These are phyloP conservation scores for Aspergillus sp. DNA, from an alignment of 2,329 filamentous ascomycete species.

Conservation along the genomic window DNA sequence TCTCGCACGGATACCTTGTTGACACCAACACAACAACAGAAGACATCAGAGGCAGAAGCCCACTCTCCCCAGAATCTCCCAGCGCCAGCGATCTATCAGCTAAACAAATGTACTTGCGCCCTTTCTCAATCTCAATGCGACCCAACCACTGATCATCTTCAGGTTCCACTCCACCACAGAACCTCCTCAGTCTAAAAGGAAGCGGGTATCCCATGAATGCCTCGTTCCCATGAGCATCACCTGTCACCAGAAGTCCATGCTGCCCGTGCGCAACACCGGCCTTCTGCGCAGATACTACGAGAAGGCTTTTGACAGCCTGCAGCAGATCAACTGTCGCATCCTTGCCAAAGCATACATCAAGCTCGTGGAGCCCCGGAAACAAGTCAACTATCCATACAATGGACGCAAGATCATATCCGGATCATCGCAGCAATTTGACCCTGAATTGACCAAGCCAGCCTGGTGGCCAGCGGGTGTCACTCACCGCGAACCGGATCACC, in stretches of 20 bases:
- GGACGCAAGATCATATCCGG: conserved; percentile 35
- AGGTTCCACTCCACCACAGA: conserved; percentile 15
- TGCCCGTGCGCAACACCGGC: conserved; percentile 27
- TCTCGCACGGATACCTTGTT: neutral
- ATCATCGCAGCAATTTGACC: conserved; percentile 33
- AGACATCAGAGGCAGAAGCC: conserved; percentile 14
- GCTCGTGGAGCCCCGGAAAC: conserved; percentile 40
- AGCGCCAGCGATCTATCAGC: conserved; percentile 12
- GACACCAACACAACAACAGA: conserved; percentile 4
- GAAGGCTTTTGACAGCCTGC: conserved; percentile 36
- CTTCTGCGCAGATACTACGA: conserved; percentile 36
- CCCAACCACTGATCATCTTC: neutral
- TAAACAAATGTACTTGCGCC: conserved; percentile 11
- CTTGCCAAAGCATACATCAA: conserved; percentile 41
- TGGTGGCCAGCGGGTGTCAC: conserved; percentile 39
- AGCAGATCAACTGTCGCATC: conserved; percentile 40
- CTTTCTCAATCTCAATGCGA: neutral
- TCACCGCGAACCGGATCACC: conserved; percentile 38
- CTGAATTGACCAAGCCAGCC: conserved; percentile 36
- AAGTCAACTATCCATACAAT: conserved; percentile 41
- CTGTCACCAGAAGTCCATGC: conserved; percentile 26
- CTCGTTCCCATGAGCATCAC: conserved; percentile 27
- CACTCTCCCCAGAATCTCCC: conserved; percentile 22
- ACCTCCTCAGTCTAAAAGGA: conserved; percentile 17
- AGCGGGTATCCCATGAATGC: conserved; percentile 22